Evolutionary conservation across 2,329 filamentous ascomycete genomes (phyloP).

Genomic region (Fusarium devonianum): DNA sequence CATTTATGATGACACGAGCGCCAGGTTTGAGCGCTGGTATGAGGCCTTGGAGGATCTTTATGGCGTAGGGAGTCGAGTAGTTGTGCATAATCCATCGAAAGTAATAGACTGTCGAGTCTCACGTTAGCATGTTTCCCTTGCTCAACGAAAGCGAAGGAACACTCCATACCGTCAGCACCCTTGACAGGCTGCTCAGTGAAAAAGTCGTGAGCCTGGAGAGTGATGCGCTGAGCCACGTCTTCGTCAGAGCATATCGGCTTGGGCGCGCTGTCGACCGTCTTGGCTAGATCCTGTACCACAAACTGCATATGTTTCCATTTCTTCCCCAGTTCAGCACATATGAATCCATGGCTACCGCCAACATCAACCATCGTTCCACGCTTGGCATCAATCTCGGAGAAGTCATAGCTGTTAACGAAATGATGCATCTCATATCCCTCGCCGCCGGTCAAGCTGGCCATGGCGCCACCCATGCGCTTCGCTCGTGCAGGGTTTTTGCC

Average conservation of each 20-base stretch:
- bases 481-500: slow-evolving; percentile 57
- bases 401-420: slow-evolving; percentile 62
- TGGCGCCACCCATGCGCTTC: slow-evolving; percentile 61
- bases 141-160: background rate
- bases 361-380: slow-evolving; percentile 63
- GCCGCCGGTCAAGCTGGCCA: slow-evolving; percentile 61
- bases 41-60: slow-evolving; percentile 58
- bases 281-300: slow-evolving; percentile 62
- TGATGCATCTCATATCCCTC: slow-evolving; percentile 64
- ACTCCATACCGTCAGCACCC: slow-evolving; percentile 56
- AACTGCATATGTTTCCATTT: slow-evolving; percentile 60
- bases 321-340: slow-evolving; percentile 61
- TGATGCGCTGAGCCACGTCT: slow-evolving; percentile 50
- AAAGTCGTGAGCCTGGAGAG: slow-evolving; percentile 62
- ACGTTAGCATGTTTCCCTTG: slow-evolving; percentile 16
- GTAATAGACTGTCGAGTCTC: slow-evolving; percentile 56
- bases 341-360: slow-evolving; percentile 65
- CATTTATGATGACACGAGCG: slow-evolving; percentile 56
- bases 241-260: slow-evolving; percentile 50
- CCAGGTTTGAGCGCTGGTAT: slow-evolving; percentile 64
- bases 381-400: slow-evolving; percentile 53
- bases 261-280: slow-evolving; percentile 57
- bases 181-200: slow-evolving; percentile 62
- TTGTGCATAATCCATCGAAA: slow-evolving; percentile 69
- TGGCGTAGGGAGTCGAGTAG: slow-evolving; percentile 62